Base-by-base conservation (phyloP, 208 protist species). In the Acanthamoeba triangularis region DNA sequence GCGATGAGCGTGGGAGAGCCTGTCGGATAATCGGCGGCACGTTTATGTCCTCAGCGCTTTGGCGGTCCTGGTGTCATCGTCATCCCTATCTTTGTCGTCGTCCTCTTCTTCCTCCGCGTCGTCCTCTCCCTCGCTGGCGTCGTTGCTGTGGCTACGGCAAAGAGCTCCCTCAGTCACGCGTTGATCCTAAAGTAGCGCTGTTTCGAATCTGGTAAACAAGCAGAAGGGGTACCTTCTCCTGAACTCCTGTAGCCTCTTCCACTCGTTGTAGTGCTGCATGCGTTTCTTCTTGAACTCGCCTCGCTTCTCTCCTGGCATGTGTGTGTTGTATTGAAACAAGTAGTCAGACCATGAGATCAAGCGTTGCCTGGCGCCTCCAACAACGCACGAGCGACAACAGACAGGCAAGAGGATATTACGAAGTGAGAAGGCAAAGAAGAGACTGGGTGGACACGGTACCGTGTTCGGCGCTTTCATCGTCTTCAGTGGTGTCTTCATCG, bases 231-330 rank as follows among this genome's bases (percentile, higher is more conserved):
- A 85, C 76, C 85, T 91, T 47, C 41, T 91, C 69, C 59, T 91
- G 33, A 91, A 91, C 85, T 91, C 85, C 49, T 91, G 85, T 25
- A 91, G 59, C 56, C n/a, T 72, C 56, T 72, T 91, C 85, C 85
- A 91, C 37, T 91, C 85, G 41, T 91, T 91, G 85, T 91, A 91
- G 59, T 91, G 85, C 33, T 63, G 56, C 59, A 52, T 52, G 52
- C 85, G 52, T 56, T 91, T 91, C 59, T 91, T 65, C 56, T 37
- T 52, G 35, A 91, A 91, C 85, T 91, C n/a, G 25, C 52, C 85
- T 2, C 63, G 52, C 5, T 37, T 91, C 10, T 10, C 35, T 25
- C 41, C 85, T 74, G n/a, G n/a, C n/a, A n/a, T n/a, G n/a, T n/a
- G 52, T n/a, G 33, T 7, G 41, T 41, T 33, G 30, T 23, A 16